phyloP scores from a whole-genome alignment of 2,329 filamentous ascomycete species.

The Venturiaceae sp. region DNA sequence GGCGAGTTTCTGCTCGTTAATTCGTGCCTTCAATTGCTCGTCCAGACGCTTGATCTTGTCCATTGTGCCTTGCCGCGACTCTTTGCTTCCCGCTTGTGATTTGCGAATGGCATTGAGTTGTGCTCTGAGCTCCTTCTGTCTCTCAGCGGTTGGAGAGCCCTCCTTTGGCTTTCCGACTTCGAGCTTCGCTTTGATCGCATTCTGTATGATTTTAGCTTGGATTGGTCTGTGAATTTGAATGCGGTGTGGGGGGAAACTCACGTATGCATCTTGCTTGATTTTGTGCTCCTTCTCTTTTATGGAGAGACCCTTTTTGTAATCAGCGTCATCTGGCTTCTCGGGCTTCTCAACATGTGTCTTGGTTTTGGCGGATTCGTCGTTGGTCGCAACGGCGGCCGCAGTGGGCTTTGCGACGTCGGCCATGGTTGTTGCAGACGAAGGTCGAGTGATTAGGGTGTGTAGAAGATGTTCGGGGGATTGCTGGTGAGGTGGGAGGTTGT shows the following conservation, averaged over 20 bases:
- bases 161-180: slow-evolving; percentile 74
- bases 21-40: slow-evolving; percentile 74
- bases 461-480: neutral
- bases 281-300: slow-evolving; percentile 82
- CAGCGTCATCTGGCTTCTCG: slow-evolving; percentile 77
- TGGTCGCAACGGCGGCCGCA: neutral
- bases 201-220: slow-evolving; percentile 42
- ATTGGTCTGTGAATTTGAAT: slow-evolving; percentile 9
- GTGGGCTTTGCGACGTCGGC: slow-evolving; percentile 5
- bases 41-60: slow-evolving; percentile 92
- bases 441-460: neutral
- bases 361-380: neutral
- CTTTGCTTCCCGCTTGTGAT: slow-evolving; percentile 83
- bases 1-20: slow-evolving; percentile 78
- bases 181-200: slow-evolving; percentile 78
- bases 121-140: slow-evolving; percentile 72
- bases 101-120: slow-evolving; percentile 76
- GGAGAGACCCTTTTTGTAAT: slow-evolving; percentile 69
- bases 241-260: slow-evolving; percentile 30
- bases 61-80: slow-evolving; percentile 63
- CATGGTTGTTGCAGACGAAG: slow-evolving; percentile 1
- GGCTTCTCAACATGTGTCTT: slow-evolving; percentile 43
- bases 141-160: slow-evolving; percentile 70
- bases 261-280: slow-evolving; percentile 61
- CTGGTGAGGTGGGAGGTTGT: neutral